These are phyloP conservation scores for Sclerotinia trifoliorum DNA, from an alignment of 2,329 filamentous ascomycete genomes.

Conservation along the genomic window DNA sequence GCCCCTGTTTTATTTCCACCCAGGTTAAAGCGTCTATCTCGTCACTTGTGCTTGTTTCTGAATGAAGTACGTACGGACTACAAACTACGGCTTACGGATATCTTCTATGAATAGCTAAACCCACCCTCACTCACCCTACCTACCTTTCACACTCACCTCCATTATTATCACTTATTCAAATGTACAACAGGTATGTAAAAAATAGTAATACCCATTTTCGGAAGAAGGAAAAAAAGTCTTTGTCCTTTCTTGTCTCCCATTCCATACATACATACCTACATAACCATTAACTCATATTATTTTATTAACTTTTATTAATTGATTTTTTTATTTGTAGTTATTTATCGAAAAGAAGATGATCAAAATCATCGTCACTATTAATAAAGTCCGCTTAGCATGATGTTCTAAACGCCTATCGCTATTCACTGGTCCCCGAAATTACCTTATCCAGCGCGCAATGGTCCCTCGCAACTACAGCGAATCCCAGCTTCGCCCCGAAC, in stretches of 20 bases:
- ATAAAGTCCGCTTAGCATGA: constrained; percentile 5
- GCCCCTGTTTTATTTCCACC: constrained; percentile 10
- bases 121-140: not conserved
- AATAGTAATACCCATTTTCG: not conserved
- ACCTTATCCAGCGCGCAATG: constrained; percentile 28
- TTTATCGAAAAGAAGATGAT: not conserved
- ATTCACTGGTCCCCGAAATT: constrained; percentile 15
- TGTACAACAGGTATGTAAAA: not conserved
- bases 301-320: not conserved
- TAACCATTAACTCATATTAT: not conserved
- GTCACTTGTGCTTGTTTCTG: not conserved
- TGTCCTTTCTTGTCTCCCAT: not conserved
- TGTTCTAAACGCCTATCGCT: constrained; percentile 21
- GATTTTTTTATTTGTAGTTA: no score
- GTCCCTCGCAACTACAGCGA: constrained; percentile 30
- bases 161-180: constrained; percentile 5
- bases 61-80: not conserved
- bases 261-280: not conserved
- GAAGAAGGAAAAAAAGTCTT: not conserved
- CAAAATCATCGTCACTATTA: not conserved
- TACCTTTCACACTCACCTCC: not conserved
- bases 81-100: not conserved
- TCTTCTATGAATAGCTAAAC: constrained; percentile 5
- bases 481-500: constrained; percentile 29
- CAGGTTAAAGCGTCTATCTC: constrained; percentile 20